Base-by-base conservation (phyloP, 176 grass and related monocot genomes). In the Luzula sylvatica region DNA sequence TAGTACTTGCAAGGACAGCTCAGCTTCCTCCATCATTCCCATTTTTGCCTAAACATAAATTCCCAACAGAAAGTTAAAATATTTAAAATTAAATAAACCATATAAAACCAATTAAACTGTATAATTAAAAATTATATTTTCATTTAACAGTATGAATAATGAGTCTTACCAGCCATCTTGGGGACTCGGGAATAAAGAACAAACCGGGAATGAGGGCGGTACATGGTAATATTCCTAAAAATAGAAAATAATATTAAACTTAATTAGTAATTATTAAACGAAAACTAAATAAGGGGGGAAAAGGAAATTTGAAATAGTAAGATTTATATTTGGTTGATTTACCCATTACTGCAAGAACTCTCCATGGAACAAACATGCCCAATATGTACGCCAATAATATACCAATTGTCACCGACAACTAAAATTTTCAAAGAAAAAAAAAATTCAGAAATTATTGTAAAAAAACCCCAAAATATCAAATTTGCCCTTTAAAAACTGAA, bases 131-230 rank as follows among this genome's bases (percentile, higher is more conserved):
- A 35, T 35, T 35, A 35, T 35, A 9, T 35, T 35, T 35, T 35
- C 9, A 35, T 35, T 35, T 35, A 1, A 35, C 9, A 64, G 25
- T 11, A 64, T 58, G 24, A 7, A 26, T 21, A 25, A 55, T 47
- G 30, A 68, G 27, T 69, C 57, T 72, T 74, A 98, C 92, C 92
- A 98, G 85, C 92, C 92, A 98, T 65, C 92, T 90, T 20, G 92
- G 92, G 68, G 92, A 98, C 73, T 98, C 92, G 0, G 92, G 85
- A 43, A 98, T 90, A 65, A 98, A 98, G 77, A 86, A 98, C 49
- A 98, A 67, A 4, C 77, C 85, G 54, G 81, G 92, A 71, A 98
- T 86, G 54, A 90, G 79, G 63, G 88, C 55, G 15, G 78, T 90
- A 57, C 92, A 98, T 32, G 92, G 85, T 58, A 90, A 69, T 16